phyloP scores from a whole-genome alignment of 75 land plant species.

The Pinus taeda region DNA sequence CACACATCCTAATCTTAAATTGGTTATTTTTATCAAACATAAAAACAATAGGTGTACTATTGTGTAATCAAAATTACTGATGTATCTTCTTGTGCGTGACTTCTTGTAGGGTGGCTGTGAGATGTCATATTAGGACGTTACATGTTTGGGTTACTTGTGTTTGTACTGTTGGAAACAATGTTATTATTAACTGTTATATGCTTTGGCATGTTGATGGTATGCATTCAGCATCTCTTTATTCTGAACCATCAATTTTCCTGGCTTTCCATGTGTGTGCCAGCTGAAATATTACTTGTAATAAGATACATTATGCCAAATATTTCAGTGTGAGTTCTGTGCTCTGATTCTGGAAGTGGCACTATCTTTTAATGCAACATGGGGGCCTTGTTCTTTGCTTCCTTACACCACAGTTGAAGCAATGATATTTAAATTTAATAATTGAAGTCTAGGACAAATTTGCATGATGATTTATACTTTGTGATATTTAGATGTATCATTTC shows the following conservation, averaged over 20 bases:
- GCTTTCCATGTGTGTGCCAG: not conserved
- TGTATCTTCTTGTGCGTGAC: not conserved
- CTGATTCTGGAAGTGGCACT: not conserved
- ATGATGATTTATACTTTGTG: no score
- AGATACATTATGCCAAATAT: not conserved
- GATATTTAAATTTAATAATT: no score
- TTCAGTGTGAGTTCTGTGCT: not conserved
- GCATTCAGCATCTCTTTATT: no score
- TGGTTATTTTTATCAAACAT: not conserved
- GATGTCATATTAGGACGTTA: no score
- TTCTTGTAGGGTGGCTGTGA: not conserved
- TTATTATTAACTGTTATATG: not conserved
- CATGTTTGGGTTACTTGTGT: no score
- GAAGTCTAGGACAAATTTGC: no score
- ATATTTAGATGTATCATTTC: not conserved
- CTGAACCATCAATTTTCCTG: not conserved
- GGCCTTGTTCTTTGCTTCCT: not conserved
- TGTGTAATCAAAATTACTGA: not conserved
- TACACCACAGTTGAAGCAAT: no score
- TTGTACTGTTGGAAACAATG: not conserved
- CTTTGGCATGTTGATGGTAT: not conserved
- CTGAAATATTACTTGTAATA: not conserved
- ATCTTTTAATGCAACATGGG: no score
- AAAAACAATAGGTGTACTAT: not conserved
- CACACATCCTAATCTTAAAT: not conserved